Percentiles rank a stretch among this genome's conserved stretches.
These are phyloP conservation scores for Candida schatavii DNA, from an alignment of 805 yeast genomes.

Conservation along the genomic window DNA sequence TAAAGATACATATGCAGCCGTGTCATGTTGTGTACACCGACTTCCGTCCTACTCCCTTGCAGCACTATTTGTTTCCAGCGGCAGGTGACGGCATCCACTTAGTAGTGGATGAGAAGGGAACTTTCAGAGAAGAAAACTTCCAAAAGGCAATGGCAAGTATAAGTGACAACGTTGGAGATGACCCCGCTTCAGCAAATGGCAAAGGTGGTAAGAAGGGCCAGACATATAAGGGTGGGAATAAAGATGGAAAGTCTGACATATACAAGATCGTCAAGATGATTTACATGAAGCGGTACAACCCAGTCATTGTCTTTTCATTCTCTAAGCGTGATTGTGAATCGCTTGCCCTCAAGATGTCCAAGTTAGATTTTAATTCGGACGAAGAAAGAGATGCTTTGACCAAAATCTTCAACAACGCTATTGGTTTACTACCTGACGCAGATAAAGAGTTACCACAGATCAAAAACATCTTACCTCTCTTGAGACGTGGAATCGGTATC, in stretches of 20 bases:
- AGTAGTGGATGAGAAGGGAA: conserved; percentile 96
- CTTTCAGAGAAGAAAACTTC: conserved; percentile 94
- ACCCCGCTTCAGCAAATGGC: conserved; percentile 59
- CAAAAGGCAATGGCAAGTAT: conserved; percentile 98
- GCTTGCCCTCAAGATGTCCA: conserved; percentile 92
- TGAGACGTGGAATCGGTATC: conserved; percentile 95
- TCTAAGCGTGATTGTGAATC: conserved; percentile 96
- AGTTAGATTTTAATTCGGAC: conserved; percentile 87
- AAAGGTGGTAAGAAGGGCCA: conserved; percentile 65
- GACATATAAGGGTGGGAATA: conserved; percentile 82
- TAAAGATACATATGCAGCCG: conserved; percentile 91
- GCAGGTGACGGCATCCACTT: conserved; percentile 97
- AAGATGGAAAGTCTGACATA: conserved; percentile 77
- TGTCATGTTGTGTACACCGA: conserved; percentile 98
- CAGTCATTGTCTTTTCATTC: conserved; percentile 98
- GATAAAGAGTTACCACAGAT: conserved; percentile 95
- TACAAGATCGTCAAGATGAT: conserved; percentile 97
- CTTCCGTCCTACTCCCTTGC: conserved; percentile 98
- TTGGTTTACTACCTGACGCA: conserved; percentile 79
- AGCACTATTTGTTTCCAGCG: conserved; percentile 97
- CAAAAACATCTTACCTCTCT: conserved; percentile 81
- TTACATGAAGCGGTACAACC: conserved; percentile 93
- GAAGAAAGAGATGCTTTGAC: conserved; percentile 91
- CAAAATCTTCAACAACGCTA: conserved; percentile 88
- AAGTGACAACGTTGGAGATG: conserved; percentile 79